These are phyloP conservation scores for Ceratocystis cacaofunesta DNA, from an alignment of 2,329 filamentous ascomycete genomes.

Conservation along the genomic window DNA sequence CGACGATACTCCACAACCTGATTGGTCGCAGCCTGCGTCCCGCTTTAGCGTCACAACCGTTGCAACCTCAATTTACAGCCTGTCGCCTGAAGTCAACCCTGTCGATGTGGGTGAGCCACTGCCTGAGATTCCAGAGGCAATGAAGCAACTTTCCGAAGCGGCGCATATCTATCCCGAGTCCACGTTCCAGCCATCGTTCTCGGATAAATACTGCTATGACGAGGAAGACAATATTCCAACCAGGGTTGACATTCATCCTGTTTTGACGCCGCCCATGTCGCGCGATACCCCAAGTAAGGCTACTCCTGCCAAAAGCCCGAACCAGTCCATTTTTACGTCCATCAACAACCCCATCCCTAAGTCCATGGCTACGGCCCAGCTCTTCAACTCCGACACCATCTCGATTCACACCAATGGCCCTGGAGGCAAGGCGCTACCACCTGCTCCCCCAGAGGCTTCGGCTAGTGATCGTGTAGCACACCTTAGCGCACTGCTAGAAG, in stretches of 20 bases:
- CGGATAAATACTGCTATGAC: neutral
- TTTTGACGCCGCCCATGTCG: conserved; percentile 10
- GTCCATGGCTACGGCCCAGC: conserved; percentile 4
- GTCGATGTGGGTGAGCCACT: conserved; percentile 27
- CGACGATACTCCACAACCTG: conserved; percentile 18
- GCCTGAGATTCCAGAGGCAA: conserved; percentile 23
- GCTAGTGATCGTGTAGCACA: conserved; percentile 49
- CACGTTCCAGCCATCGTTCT: neutral
- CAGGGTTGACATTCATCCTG: conserved; percentile 8
- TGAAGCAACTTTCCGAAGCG: conserved; percentile 19
- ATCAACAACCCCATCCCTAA: conserved; percentile 10
- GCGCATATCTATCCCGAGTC: conserved; percentile 3
- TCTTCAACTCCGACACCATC: conserved; percentile 17
- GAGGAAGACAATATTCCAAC: conserved; percentile 9
- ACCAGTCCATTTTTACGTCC: neutral
- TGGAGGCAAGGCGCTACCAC: conserved; percentile 43
- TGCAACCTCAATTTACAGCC: conserved; percentile 35
- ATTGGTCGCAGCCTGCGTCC: conserved; percentile 38
- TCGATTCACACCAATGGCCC: conserved; percentile 13
- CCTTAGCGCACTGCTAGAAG: conserved; percentile 50
- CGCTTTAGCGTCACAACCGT: conserved; percentile 52
- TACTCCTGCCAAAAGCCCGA: neutral
- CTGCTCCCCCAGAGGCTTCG: conserved; percentile 43
- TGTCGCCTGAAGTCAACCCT: conserved; percentile 27
- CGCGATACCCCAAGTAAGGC: conserved; percentile 5